phyloP scores from a whole-genome alignment of 768 basidiomycete species.

The Amanita molliuscula region DNA sequence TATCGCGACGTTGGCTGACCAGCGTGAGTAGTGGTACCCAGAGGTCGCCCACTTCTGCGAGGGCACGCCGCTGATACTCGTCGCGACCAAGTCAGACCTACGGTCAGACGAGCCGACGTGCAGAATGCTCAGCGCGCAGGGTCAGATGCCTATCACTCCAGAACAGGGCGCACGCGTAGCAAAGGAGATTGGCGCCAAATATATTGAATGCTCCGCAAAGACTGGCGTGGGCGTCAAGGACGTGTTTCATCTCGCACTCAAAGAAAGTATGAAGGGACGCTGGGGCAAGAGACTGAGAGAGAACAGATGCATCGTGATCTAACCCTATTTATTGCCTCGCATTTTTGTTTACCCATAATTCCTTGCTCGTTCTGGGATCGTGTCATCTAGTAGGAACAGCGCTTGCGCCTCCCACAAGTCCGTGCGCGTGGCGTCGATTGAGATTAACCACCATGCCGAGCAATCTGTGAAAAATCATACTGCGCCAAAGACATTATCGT shows the following conservation, averaged over 20 bases:
- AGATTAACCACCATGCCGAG: no score
- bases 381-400: not conserved
- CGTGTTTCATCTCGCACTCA: conserved; percentile 82
- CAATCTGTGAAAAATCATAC: no score
- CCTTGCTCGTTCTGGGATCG: not conserved
- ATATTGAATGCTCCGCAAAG: conserved; percentile 92
- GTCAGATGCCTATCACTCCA: conserved; percentile 66
- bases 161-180: conserved; percentile 83
- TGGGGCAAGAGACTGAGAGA: conserved; percentile 67
- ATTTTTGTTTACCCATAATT: conserved; percentile 4
- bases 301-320: conserved; percentile 62
- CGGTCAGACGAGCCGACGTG: conserved; percentile 79
- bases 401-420: no score
- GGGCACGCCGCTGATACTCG: conserved; percentile 80
- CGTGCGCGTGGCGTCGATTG: no score
- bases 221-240: conserved; percentile 84
- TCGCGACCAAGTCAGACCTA: conserved; percentile 91
- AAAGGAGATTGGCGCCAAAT: conserved; percentile 86
- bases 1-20: conserved; percentile 2
- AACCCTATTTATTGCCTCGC: conserved; percentile 3
- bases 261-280: conserved; percentile 76
- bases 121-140: conserved; percentile 85
- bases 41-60: conserved; percentile 92
- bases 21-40: conserved; percentile 66
- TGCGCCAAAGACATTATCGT: not conserved